Base-by-base conservation (phyloP, 192 early-diverging fungal species). In the Podila horticola region DNA sequence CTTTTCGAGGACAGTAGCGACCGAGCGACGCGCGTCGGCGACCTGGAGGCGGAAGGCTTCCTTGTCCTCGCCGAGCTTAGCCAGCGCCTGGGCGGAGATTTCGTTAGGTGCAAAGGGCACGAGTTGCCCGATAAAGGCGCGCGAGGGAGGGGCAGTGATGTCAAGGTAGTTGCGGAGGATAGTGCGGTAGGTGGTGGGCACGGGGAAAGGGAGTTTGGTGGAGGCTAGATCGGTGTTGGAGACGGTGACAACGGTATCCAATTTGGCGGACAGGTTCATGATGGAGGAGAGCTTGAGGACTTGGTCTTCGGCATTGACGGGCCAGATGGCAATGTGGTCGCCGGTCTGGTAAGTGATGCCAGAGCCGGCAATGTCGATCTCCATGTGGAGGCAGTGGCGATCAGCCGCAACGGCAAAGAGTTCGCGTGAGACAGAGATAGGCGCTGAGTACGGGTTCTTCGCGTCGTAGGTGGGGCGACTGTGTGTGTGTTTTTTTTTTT, bases 291-390 rank as follows among this genome's bases (percentile, higher is more conserved):
- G 82, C 50, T 87, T 82, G 7, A 89, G 64, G 20, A 97, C 94
- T 59, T 96, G 90, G 36, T 85, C 86, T 30, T 93, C 92, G 22
- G 93, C 85, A 84, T 98, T 99, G n/a, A 89, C 87, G 0, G 97
- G 93, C 88, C 92, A 98, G 33, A 99, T 87, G 26, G 96, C 98
- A 62, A 97, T 87, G 79, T 99, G 98, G 81, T 99, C 98, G 62
- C 98, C 98, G 15, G 95, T 85, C 69, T 94, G 91, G 82, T 99
- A 98, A 20, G 85, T 88, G 82, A 98, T 83, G 22, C 93, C 92
- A 19, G 92, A 93, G 33, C 89, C 95, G 24, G 85, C 67, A 65
- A 98, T 87, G 60, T 97, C 96, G n/a, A 99, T 86, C 75, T 99
- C 97, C 74, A 98, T 84, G 71, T 99, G 98, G 62, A 97, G 75